Conservation (phyloP, 1,139 yeast genomes). For the Arxiozyma slooffiae region DNA sequence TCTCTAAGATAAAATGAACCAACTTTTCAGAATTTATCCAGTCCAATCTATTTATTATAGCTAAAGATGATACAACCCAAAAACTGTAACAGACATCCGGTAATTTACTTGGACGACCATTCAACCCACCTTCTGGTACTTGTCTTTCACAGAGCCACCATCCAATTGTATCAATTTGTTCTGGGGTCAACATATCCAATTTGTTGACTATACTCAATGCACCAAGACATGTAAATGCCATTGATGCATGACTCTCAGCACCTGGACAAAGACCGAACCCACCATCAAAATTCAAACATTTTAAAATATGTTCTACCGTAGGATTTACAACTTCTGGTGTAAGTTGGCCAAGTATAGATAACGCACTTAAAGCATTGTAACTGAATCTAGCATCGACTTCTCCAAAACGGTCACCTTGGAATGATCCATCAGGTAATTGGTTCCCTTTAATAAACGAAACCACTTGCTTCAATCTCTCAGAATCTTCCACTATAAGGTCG, state of each 20-base stretch:
- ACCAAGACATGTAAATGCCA: slow-evolving; percentile 79
- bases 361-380: slow-evolving; percentile 67
- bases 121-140: slow-evolving; percentile 80
- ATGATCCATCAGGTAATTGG: slow-evolving; percentile 67
- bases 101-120: slow-evolving; percentile 91
- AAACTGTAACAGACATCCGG: slow-evolving; percentile 97
- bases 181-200: slow-evolving; percentile 37
- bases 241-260: slow-evolving; percentile 92
- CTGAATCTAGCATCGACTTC: slow-evolving; percentile 89
- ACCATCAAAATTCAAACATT: slow-evolving; percentile 87
- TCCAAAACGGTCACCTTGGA: slow-evolving; percentile 84
- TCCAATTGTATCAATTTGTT: slow-evolving; percentile 34
- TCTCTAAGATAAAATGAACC: slow-evolving; percentile 53
- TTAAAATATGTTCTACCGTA: slow-evolving; percentile 54
- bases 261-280: slow-evolving; percentile 93
- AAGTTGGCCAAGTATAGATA: slow-evolving; percentile 58
- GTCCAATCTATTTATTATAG: slow-evolving; percentile 53
- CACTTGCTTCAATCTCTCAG: slow-evolving; percentile 31
- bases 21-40: slow-evolving; percentile 67
- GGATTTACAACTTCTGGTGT: slow-evolving; percentile 51
- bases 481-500: slow-evolving; percentile 28
- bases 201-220: slow-evolving; percentile 59
- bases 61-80: slow-evolving; percentile 87
- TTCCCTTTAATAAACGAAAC: slow-evolving; percentile 44
- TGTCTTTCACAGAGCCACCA: slow-evolving; percentile 94